Base-by-base conservation (phyloP, 202 grass and related monocot genomes). In the Digitaria exilis region DNA sequence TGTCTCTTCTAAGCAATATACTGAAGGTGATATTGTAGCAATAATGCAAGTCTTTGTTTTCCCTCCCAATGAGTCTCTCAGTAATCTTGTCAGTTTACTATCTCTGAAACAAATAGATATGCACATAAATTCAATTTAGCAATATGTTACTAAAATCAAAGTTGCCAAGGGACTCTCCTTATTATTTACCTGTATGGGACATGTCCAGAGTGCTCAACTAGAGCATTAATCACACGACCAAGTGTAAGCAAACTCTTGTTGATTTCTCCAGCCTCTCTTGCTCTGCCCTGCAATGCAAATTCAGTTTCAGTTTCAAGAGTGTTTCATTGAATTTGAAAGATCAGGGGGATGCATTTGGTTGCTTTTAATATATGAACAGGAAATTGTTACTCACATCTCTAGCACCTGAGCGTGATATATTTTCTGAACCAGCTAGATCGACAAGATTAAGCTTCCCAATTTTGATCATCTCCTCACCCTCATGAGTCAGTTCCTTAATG, bases 391-490 rank as follows among this genome's bases (percentile, higher is more conserved):
- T 96, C 87, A 99, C 97, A 85, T 99, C 97, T 94, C 93, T 94
- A 79, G 97, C 97, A 82, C 97, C 97, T 70, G 97, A 99, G 25
- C 97, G 88, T 63, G 97, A 99, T 75, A 99, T 99, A 82, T 99
- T 99, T 81, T 99, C 97, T 79, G 97, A 99, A 85, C 97, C 97
- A 64, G 97, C 97, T 71, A 99, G 89, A 92, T 99, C 97, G 0
- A 99, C 97, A 84, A 99, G 93, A 94, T 99, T 99, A 89, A 99
- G 93, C 87, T 99, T 99, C 79, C 97, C 97, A 63, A 94, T 95
- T 85, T 99, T 99, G 82, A 99, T 99, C 97, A 99, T 96, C 82
- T 99, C 97, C 82, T 99, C 97, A 10, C 97, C 88, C 76, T 99
- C 97, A 87, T 89, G 89, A 72, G 97, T 99, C 63, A 89, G 59